Evolutionary conservation across 2,329 filamentous ascomycete genomes (phyloP).

Genomic region (Ambrosiella beaveri): DNA sequence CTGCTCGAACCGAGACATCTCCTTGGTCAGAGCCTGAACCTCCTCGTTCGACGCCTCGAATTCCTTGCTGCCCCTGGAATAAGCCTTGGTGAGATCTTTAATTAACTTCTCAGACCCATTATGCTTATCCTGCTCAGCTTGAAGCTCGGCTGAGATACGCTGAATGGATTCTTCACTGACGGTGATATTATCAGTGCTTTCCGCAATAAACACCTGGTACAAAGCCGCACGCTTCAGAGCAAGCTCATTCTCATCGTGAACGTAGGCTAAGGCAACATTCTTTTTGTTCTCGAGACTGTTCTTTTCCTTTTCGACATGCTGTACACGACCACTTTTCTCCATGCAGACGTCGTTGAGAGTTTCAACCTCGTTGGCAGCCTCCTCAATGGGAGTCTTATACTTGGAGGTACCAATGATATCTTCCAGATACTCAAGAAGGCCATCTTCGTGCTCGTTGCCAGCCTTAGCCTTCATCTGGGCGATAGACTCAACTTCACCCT

Average conservation of each 20-base stretch:
- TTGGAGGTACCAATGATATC: conserved; percentile 98
- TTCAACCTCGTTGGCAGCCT: conserved; percentile 79
- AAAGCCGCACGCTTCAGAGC: conserved; percentile 73
- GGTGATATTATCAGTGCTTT: conserved; percentile 73
- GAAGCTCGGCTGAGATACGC: conserved; percentile 77
- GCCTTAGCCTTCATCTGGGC: conserved; percentile 99
- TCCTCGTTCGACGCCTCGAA: conserved; percentile 70
- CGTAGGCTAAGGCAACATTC: conserved; percentile 74
- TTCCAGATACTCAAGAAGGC: conserved; percentile 87
- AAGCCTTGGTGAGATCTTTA: conserved; percentile 72
- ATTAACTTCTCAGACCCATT: conserved; percentile 79
- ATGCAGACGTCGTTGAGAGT: conserved; percentile 83
- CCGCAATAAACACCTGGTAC: conserved; percentile 79
- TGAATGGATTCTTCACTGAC: conserved; percentile 78
- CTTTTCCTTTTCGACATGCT: conserved; percentile 97
- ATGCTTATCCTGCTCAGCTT: conserved; percentile 80
- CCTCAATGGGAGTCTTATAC: conserved; percentile 93
- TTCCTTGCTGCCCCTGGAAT: conserved; percentile 66
- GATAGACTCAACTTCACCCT: conserved; percentile 96
- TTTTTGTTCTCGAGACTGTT: conserved; percentile 89
- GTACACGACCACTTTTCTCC: conserved; percentile 87
- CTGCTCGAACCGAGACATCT: conserved; percentile 86
- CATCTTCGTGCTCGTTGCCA: conserved; percentile 85
- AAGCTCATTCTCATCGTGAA: conserved; percentile 86
- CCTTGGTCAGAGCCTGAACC: conserved; percentile 61